Base-by-base conservation (phyloP, 2,329 filamentous ascomycete species). In the Phaeosphaeriaceae sp. region DNA sequence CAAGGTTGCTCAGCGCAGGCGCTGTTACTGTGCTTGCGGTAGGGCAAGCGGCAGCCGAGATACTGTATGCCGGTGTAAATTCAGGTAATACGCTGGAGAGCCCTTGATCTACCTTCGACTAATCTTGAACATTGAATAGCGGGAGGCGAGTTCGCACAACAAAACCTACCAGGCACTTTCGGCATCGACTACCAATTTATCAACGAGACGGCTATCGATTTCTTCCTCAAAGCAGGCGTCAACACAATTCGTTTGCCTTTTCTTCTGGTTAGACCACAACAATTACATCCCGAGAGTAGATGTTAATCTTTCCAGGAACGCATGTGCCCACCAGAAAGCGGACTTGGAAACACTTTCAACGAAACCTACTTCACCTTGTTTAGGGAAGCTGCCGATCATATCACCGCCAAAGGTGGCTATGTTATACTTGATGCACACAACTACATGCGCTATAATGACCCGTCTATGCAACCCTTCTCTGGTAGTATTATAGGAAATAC, bases 161-260 rank as follows among this genome's bases (percentile, higher is more conserved):
- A 55, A 33, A 61, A 56, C 20, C 67, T 82, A n/a, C 80, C 79
- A 0, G 79, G 80, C 0, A 64, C 66, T 1, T 81, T 81, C 48
- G 79, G 79, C 6, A 72, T 74, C 4, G 79, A 82, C 47, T 81
- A 81, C 61, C 61, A 73, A 6, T 82, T 82, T 63, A 81, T 82
- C 59, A 75, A 76, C 52, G 64, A 77, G 54, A 64, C 65, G 7
- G 75, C 74, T 1, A 60, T 64, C 37, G 56, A 64, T 35, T 61
- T 61, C 42, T 63, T 61, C 37, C 43, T 63, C 21, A 23, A 50
- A 16, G 33, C 42, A 3, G 58, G 56, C 3, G 49, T 52, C 1
- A 65, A 64, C 35, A 58, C 79, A 0, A 80, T 81, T 64, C 75
- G 79, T 20, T 73, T 81, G 33, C 76, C 78, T 2, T 81, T 81